These are phyloP conservation scores for Pseudozyma flocculosa DNA, from an alignment of 1,284 basidiomycete species.

Conservation along the genomic window DNA sequence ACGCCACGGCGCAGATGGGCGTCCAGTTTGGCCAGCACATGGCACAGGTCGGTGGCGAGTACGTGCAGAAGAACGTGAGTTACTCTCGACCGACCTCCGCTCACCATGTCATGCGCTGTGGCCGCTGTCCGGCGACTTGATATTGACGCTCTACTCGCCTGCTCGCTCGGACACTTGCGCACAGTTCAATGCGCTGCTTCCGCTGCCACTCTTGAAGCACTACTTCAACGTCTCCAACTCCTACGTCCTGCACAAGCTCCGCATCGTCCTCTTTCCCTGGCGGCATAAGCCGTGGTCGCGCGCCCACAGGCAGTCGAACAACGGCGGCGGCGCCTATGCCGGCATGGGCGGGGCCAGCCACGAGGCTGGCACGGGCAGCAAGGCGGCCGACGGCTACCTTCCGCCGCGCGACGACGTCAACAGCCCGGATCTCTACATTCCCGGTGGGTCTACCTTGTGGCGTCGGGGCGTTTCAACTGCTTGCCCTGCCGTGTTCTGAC, in stretches of 20 bases:
- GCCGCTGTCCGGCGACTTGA: too few relatives aligned
- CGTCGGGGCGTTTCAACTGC: too few relatives aligned
- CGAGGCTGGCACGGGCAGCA: conserved; percentile 15
- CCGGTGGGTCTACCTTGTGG: conserved; percentile 73
- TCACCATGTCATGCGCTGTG: too few relatives aligned
- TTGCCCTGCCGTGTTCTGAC: too few relatives aligned
- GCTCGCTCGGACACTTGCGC: too few relatives aligned
- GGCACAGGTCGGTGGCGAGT: conserved; percentile 89
- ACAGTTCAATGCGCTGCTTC: conserved; percentile 40
- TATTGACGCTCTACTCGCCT: too few relatives aligned
- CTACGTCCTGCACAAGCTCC: conserved; percentile 88
- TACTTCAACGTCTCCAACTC: conserved; percentile 96
- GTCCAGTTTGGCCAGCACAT: conserved; percentile 93
- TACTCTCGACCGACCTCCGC: too few relatives aligned
- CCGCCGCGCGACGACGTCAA: conserved; percentile 92
- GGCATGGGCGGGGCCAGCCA: background rate
- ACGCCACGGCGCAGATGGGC: conserved; percentile 91
- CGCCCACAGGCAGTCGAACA: conserved; percentile 39
- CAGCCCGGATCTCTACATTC: conserved; percentile 94
- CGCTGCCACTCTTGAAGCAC: conserved; percentile 69
- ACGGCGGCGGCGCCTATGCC: conserved; percentile 17
- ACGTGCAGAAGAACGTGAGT: conserved; percentile 88
- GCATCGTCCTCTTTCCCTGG: conserved; percentile 94
- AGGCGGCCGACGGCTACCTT: conserved; percentile 64
- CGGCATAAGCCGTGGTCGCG: conserved; percentile 64